phyloP scores from a whole-genome alignment of 2,329 filamentous ascomycete genomes.

The Sporothrix curviconia region DNA sequence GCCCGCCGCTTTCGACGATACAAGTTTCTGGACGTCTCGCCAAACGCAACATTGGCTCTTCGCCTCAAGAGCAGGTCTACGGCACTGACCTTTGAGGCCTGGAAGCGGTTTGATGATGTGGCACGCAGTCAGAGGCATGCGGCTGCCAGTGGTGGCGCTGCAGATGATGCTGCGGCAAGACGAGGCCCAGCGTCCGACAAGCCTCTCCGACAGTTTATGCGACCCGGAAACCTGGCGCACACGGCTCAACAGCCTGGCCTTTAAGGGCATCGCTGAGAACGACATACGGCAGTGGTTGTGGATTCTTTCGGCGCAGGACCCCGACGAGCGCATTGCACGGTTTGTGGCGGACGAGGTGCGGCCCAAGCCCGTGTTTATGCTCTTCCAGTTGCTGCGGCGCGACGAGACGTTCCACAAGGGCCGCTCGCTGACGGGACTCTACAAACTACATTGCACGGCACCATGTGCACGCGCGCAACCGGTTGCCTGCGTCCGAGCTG shows the following conservation, averaged over 20 bases:
- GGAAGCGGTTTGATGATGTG: constrained; percentile 17
- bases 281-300: constrained; percentile 36
- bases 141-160: constrained; percentile 23
- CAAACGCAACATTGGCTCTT: constrained; percentile 17
- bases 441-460: constrained; percentile 27
- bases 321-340: constrained; percentile 31
- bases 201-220: constrained; percentile 20
- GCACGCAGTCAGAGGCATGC: constrained; percentile 21
- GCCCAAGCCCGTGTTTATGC: constrained; percentile 35
- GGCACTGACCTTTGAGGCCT: constrained; percentile 16
- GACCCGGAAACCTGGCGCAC: constrained; percentile 26
- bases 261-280: constrained; percentile 28
- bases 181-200: constrained; percentile 19
- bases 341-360: constrained; percentile 27
- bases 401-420: constrained; percentile 28
- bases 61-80: constrained; percentile 14
- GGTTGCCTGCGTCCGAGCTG: background rate
- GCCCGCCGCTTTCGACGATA: constrained; percentile 3
- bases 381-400: constrained; percentile 31
- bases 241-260: constrained; percentile 26
- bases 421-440: constrained; percentile 27
- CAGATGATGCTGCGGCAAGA: constrained; percentile 23
- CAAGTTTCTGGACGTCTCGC: constrained; percentile 18
- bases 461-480: constrained; percentile 15
- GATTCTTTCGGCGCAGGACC: constrained; percentile 32